Base-by-base conservation (phyloP, 2,329 filamentous ascomycete species). In the Ceratocystiopsis sp. region DNA sequence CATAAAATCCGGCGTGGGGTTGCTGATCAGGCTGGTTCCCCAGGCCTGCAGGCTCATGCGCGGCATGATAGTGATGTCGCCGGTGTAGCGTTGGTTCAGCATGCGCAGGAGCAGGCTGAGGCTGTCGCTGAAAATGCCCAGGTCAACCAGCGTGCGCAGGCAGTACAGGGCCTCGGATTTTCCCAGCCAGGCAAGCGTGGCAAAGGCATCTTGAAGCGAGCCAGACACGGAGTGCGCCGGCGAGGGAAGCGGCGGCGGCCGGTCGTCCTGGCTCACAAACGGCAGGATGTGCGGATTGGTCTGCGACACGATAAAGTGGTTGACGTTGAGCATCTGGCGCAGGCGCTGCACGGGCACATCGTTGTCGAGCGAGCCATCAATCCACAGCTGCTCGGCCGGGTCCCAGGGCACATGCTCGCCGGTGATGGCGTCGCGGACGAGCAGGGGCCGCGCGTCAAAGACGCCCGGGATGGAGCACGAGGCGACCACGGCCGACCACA, bases 231-330 rank as follows among this genome's bases (percentile, higher is more conserved):
- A 29, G 25, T 8, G 25, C 4, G 25, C 6, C 7, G 25, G 10
- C 2, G 25, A 29, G 2, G 35, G 32, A 14, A 13, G 4, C 3
- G 38, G 29, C 32, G 7, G 14, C n/a, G 9, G 42, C 21, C 71
- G 68, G 47, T 85, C 81, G 45, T 93, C 83, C 50, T 78, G 82
- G 15, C 74, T 68, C 15, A 95, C 64, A 53, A 96, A 94, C 0
- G 85, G 84, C 0, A 93, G 75, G 10, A 95, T 84, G 53, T 96
- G 89, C 0, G 89, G 89, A 53, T 96, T 96, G 41, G 95, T 86
- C 57, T 96, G 89, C 0, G 86, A 94, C 16, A 95, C 89, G 51
- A 96, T 95, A 56, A 95, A 95, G 57, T 95, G 89, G 55, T 95
- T 95, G 57, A 95, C 87, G 55, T 95, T 94, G 66, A 95, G 94